Conservation (phyloP, 768 basidiomycete genomes). For the Dioszegia aurantiaca region DNA sequence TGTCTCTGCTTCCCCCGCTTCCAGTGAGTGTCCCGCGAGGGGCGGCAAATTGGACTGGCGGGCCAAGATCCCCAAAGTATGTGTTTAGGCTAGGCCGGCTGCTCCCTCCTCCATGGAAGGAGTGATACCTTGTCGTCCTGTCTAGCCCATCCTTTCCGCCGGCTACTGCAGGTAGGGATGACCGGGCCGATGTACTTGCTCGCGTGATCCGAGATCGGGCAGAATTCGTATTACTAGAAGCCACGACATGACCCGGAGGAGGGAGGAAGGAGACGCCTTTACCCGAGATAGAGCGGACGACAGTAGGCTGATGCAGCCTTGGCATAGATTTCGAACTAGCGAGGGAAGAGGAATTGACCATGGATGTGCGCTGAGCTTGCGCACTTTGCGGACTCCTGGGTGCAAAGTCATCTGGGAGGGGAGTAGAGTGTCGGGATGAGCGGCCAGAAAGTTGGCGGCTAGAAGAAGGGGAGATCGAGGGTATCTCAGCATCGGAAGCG, state of each 20-base stretch:
- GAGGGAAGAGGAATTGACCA: slow-evolving; percentile 4
- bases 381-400: slow-evolving; percentile 5
- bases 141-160: background rate
- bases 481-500: slow-evolving; percentile 6
- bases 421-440: slow-evolving; percentile 8
- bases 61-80: slow-evolving; percentile 3
- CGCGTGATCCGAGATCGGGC: background rate
- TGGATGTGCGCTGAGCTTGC: slow-evolving; percentile 3
- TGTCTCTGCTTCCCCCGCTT: background rate
- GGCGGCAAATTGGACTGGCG: background rate
- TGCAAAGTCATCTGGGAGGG: slow-evolving; percentile 2
- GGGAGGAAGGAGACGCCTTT: slow-evolving; percentile 34
- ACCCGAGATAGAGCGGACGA: slow-evolving; percentile 30
- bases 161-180: background rate
- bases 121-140: slow-evolving; percentile 1
- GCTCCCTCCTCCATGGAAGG: background rate
- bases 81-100: background rate
- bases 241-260: slow-evolving; percentile 23
- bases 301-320: slow-evolving; percentile 43
- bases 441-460: slow-evolving; percentile 1
- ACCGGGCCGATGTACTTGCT: background rate
- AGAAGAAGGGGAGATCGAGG: background rate
- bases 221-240: background rate
- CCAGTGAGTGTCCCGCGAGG: background rate
- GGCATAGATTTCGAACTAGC: slow-evolving; percentile 25